Base-by-base conservation (phyloP, 2,329 filamentous ascomycete genomes). In the Helminthosporium solani region DNA sequence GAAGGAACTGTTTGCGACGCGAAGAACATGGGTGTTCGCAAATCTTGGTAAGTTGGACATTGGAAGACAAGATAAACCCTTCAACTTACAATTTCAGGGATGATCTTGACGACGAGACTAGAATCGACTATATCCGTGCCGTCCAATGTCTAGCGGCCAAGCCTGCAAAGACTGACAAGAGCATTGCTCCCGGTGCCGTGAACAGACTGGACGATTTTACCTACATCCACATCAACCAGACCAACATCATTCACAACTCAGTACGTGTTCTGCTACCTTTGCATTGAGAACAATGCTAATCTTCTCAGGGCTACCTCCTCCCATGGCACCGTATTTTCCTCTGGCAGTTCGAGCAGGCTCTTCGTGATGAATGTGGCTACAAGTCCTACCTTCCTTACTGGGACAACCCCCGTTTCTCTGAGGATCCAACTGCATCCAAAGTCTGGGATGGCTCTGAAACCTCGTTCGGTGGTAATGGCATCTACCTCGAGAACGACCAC, bases 391-490 rank as follows among this genome's bases (percentile, higher is more conserved):
- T 51, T n/a, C 56, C 56, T 2, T 61, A 61, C 46, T 60, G 48
- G 35, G 54, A 54, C 39, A 55, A 52, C 45, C 42, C 50, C 2
- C 44, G 33, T 41, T 57, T 47, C 40, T 39, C 50, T 6, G 41
- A 54, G 4, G 45, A 58, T 53, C 72, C 72, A 2, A 50, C 64
- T 4, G 40, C 42, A 3, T 54, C 50, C 7, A 51, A 55, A n/a
- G 28, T 60, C 6, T 58, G 58, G 33, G 56, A 60, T 33, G 55
- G 57, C 2, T 53, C 44, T 18, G 48, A 44, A 1, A 53, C 49
- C 1, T 75, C 71, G 42, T 62, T 80, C 8, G 50, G 50, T 2
- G 53, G 52, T 12, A 52, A 55, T 30, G 58, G 58, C 3, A 44
- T 37, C 19, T 37, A 37, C 19, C 34, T 37, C 14, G 34, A 49